Conservation (phyloP, 371 early-diverging fungal genomes). For the Nematocida ironsii region DNA sequence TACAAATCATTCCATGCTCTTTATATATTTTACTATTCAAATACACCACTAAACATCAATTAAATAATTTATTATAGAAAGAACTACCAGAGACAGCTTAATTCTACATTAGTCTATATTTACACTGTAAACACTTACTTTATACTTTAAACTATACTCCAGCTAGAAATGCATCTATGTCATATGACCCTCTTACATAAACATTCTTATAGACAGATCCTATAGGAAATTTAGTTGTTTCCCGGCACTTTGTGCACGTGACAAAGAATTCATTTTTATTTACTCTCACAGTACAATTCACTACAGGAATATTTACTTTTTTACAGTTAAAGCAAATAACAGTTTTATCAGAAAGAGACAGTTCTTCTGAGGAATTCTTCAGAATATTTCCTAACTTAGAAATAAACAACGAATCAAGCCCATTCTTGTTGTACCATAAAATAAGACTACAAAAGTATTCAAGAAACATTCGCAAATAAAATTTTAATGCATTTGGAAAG, state of each 20-base stretch:
- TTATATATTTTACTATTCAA: no score
- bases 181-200: neutral
- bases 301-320: conserved; percentile 25
- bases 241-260: neutral
- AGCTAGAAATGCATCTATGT: neutral
- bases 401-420: neutral
- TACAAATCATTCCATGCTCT: no score
- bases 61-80: no score
- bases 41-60: no score
- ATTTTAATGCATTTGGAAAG: conserved; percentile 65
- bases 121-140: no score
- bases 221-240: neutral
- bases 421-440: conserved; percentile 3
- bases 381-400: neutral
- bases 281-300: conserved; percentile 13
- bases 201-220: neutral
- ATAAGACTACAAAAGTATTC: conserved; percentile 3
- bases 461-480: conserved; percentile 14
- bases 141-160: neutral
- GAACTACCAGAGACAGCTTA: no score
- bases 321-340: conserved; percentile 39
- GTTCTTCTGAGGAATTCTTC: neutral
- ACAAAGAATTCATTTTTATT: neutral
- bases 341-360: neutral
- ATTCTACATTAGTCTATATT: no score